A percentile compares a stretch with the other conserved stretches of the same genome.
phyloP scores from a whole-genome alignment of 2,329 filamentous ascomycete genomes.

The Paraphoma chrysanthemicola region DNA sequence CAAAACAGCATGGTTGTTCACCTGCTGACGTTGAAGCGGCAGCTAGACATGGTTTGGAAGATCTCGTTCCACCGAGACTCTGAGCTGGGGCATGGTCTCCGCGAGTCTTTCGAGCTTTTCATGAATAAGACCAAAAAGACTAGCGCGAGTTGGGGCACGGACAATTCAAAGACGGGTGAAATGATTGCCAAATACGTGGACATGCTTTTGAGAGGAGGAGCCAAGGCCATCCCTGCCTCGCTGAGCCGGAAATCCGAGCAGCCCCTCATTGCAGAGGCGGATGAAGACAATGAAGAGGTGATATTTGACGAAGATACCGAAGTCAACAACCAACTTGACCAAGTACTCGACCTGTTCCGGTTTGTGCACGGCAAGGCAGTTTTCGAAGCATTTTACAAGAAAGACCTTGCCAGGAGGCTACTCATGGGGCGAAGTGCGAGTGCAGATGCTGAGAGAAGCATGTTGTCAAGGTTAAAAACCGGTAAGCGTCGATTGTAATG shows the following conservation, averaged over 20 bases:
- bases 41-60: conserved; percentile 77
- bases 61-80: conserved; percentile 79
- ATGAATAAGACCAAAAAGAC: conserved; percentile 87
- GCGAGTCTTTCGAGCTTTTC: conserved; percentile 86
- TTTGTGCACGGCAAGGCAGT: conserved; percentile 98
- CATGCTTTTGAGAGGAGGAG: conserved; percentile 81
- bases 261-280: conserved; percentile 64
- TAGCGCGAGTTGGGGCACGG: conserved; percentile 74
- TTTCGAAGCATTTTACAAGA: conserved; percentile 99
- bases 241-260: conserved; percentile 66
- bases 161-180: conserved; percentile 93
- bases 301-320: conserved; percentile 90
- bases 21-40: conserved; percentile 79
- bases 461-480: conserved; percentile 88
- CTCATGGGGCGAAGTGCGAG: conserved; percentile 93
- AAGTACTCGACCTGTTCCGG: conserved; percentile 91
- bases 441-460: conserved; percentile 92
- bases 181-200: conserved; percentile 99
- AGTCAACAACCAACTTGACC: conserved; percentile 88
- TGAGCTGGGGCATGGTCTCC: conserved; percentile 76
- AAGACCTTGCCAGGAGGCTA: conserved; percentile 86
- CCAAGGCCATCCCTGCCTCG: conserved; percentile 79
- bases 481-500: conserved; percentile 46
- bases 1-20: conserved; percentile 86
- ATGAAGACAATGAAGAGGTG: conserved; percentile 64